phyloP scores from a whole-genome alignment of 768 basidiomycete genomes.

The Paxillus involutus region DNA sequence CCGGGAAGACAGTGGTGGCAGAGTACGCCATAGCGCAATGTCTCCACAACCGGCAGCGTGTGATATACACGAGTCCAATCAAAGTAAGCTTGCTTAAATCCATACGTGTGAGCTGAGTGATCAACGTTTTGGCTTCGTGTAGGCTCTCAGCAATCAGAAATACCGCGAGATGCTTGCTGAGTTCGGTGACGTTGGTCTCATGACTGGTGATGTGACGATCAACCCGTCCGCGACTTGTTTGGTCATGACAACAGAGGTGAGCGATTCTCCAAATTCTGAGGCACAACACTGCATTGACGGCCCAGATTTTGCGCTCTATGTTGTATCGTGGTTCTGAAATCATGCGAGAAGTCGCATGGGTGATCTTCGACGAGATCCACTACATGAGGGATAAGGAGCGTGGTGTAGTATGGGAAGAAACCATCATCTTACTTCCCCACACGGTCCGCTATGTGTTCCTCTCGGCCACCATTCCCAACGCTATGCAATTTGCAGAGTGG shows the following conservation, averaged over 20 bases:
- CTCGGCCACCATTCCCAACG: constrained; percentile 98
- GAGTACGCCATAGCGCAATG: constrained; percentile 99
- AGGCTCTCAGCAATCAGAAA: constrained; percentile 99
- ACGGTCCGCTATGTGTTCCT: constrained; percentile 97
- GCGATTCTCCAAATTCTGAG: neutral
- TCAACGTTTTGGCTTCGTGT: constrained; percentile 19
- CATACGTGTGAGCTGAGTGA: constrained; percentile 11
- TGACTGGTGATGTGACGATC: constrained; percentile 99
- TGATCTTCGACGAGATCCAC: constrained; percentile 98
- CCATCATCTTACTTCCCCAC: constrained; percentile 95
- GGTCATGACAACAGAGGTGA: constrained; percentile 98
- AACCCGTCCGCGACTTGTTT: constrained; percentile 96
- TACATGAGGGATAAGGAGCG: constrained; percentile 99
- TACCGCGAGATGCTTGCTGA: constrained; percentile 97
- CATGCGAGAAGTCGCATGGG: constrained; percentile 99
- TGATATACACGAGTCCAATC: constrained; percentile 99
- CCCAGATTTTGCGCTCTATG: constrained; percentile 96
- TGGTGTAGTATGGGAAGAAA: constrained; percentile 99
- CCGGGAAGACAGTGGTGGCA: constrained; percentile 98
- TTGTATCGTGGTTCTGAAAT: constrained; percentile 97
- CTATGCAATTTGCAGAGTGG: constrained; percentile 99
- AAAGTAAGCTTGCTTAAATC: constrained; percentile 63
- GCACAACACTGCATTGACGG: neutral
- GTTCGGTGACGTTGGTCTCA: constrained; percentile 97
- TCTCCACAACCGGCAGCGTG: constrained; percentile 89